Evolutionary conservation across 768 basidiomycete species (phyloP), one percentile per base, ranked within the genome.

Genomic region (Holtermannia corniformis): DNA sequence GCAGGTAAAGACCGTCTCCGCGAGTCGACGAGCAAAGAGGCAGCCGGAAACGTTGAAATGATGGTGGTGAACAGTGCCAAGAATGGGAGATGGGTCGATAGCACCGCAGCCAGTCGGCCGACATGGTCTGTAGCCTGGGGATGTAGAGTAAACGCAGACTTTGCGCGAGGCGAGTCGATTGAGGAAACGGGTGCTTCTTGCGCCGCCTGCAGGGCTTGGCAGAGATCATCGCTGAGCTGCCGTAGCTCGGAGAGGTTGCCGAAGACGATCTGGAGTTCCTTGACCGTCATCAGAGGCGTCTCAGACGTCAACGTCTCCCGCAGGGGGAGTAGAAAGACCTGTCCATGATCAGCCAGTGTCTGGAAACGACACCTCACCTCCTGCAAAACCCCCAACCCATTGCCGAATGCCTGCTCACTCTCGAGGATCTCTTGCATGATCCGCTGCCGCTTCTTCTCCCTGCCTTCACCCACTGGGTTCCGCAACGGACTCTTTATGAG

Each of bases 21-120:
- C 28, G 78, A 75, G 4, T 76, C 71, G 47, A 87, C 76, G 13
- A 81, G 74, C 1, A 81, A 74, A 7, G 87, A 76, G 19, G 82
- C 78, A 1, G 80, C 73, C 5, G 85, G 79, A 66, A 89, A 92
- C 0, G 84, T 77, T 11, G 86, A 85, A 48, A 91, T 78, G 62
- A 89, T 90, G 0, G 85, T 87, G 16, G 80, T 86, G 73, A 90
- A 91, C 16, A 91, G 76, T 3, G 87, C 88, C 14, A 91, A 77
- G 65, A 89, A 92, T 0, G 88, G 89, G 56, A 90, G 87, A 70
- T 92, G 88, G 1, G 84, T 78, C 28, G 85, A 77, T 28, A 92
- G 78, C 22, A 84, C 69, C 19, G n/a, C n/a, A n/a, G n/a, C n/a
- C n/a, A n/a, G n/a, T n/a, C n/a, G n/a, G n/a, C n/a, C n/a, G n/a